Base-by-base conservation (phyloP, 106 monocot species). In the Amphibolis antarctica region DNA sequence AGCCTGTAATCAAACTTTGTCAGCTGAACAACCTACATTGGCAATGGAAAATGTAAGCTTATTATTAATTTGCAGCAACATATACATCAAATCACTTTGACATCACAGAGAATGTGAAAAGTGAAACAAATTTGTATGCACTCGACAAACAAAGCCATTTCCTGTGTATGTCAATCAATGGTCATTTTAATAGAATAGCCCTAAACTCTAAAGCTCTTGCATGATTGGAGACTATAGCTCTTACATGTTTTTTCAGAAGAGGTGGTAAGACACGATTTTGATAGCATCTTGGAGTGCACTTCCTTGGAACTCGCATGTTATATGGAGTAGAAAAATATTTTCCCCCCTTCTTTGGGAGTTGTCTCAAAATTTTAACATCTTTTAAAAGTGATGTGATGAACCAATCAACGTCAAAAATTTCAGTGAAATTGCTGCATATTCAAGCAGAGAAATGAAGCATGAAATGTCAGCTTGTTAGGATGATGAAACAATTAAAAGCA, bases 331-430 rank as follows among this genome's bases (percentile, higher is more conserved):
- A 66, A 47, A 92, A 66, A 53, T 29, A 43, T 64, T 80, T 92
- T 36, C 84, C 82, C 45, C 68, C 73, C 42, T 66, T 85, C 73
- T 67, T 77, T 4, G 92, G 84, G 21, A 82, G 87, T 43, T 88
- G 77, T 54, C 88, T 85, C 63, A 92, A 63, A 60, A 92, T 85
- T 73, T 82, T 92, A 14, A 92, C 88, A 74, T 92, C 92, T 62
- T 80, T 88, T 43, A 79, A 69, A 15, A 92, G 78, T 42, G 66
- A 85, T 47, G 79, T 79, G 55, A 92, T 88, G 69, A 92, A 92
- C 92, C 84, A 85, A 60, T 80, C 62, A 59, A 85, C 88, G 74
- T 92, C 84, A 76, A 92, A 92, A 23, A 92, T 92, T 71, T 92
- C 84, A 21, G 75, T 29, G 62, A 92, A 92, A 64, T 87, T 76